Evolutionary conservation across 140 eudicot species (phyloP).

Genomic region (Cichorium intybus): DNA sequence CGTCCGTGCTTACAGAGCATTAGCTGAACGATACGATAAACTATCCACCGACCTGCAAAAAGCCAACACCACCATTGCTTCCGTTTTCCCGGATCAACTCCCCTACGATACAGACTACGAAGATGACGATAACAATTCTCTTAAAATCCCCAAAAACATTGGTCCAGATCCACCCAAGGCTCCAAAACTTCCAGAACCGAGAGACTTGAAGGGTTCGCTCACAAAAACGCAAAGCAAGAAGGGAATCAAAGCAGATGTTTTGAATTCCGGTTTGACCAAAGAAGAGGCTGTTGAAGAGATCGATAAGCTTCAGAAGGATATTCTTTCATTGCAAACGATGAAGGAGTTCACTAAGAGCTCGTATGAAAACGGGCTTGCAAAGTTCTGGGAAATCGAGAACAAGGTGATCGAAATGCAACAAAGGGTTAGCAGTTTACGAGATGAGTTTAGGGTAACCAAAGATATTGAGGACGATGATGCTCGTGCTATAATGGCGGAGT

Average conservation of each 20-base stretch:
- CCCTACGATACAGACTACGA: constrained; percentile 65
- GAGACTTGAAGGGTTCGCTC: constrained; percentile 39
- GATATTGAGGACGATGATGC: constrained; percentile 90
- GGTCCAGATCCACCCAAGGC: constrained; percentile 37
- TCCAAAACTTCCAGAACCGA: constrained; percentile 55
- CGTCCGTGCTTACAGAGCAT: constrained; percentile 65
- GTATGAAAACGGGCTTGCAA: constrained; percentile 65
- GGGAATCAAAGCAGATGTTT: constrained; percentile 13
- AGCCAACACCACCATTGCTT: constrained; percentile 86
- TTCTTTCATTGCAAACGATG: constrained; percentile 67
- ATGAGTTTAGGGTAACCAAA: constrained; percentile 51
- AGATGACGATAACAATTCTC: constrained; percentile 32
- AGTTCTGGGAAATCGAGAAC: constrained; percentile 66
- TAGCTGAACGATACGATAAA: constrained; percentile 86
- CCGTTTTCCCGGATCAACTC: constrained; percentile 79
- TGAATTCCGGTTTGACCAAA: constrained; percentile 63
- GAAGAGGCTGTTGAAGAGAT: constrained; percentile 62
- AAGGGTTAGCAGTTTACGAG: constrained; percentile 57
- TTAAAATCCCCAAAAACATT: constrained; percentile 16
- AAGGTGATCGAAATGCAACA: constrained; percentile 58
- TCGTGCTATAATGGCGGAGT: constrained; percentile 75
- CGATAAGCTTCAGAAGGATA: constrained; percentile 77
- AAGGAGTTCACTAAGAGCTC: constrained; percentile 90
- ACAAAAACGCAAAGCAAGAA: constrained; percentile 35
- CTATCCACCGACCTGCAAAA: constrained; percentile 83